Percentiles rank a stretch among this genome's conserved stretches.
Evolutionary conservation across 2,329 filamentous ascomycete genomes (phyloP).

Genomic region (Cladosporium sp.): DNA sequence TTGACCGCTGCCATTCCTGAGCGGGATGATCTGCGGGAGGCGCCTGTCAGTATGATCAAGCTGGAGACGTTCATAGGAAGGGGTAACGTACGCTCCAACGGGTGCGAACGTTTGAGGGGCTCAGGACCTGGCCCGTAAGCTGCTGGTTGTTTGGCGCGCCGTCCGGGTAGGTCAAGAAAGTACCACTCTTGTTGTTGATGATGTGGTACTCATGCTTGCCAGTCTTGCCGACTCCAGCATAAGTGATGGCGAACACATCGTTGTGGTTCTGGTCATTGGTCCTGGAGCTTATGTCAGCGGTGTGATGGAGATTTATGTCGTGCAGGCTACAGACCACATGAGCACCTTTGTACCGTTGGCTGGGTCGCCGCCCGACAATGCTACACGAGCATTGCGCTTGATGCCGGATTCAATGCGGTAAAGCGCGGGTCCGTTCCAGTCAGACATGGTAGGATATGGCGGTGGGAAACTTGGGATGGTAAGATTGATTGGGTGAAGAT

Average conservation of each 20-base stretch:
- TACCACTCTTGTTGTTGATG: slow-evolving; percentile 4
- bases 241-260: background rate
- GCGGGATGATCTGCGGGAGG: background rate
- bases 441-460: background rate
- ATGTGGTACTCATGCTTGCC: slow-evolving; percentile 6
- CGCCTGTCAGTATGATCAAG: background rate
- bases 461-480: background rate
- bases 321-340: background rate
- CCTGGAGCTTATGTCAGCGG: background rate
- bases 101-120: background rate
- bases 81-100: background rate
- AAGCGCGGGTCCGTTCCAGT: background rate
- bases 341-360: background rate
- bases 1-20: slow-evolving; percentile 1
- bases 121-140: background rate
- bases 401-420: background rate
- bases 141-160: background rate
- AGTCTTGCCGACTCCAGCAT: background rate
- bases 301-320: background rate
- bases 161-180: background rate
- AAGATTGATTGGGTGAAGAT: background rate
- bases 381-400: background rate
- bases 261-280: background rate
- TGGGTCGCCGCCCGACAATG: background rate
- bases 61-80: background rate